These are phyloP conservation scores for Calonectria pauciramosa DNA, from an alignment of 2,329 filamentous ascomycete species.

Conservation along the genomic window DNA sequence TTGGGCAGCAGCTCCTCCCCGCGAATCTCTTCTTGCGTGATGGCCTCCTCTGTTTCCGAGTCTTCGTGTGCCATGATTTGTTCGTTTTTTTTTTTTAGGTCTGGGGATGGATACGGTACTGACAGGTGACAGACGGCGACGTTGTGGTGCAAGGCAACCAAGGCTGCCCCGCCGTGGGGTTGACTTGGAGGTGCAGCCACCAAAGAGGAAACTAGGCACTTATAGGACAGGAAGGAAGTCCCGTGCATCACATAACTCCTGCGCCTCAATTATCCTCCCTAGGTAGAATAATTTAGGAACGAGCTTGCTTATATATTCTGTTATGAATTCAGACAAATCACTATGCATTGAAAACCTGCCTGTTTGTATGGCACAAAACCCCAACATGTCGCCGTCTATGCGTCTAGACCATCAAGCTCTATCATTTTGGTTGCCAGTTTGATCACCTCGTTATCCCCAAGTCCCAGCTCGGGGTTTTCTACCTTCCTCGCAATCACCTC, in stretches of 20 bases:
- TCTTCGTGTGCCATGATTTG: constrained; percentile 42
- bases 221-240: not conserved
- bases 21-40: constrained; percentile 57
- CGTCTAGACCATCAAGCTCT: constrained; percentile 90
- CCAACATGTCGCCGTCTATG: constrained; percentile 50
- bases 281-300: not conserved
- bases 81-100: not conserved
- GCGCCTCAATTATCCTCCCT: not conserved
- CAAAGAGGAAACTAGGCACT: not conserved
- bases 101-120: constrained; percentile 1
- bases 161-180: constrained; percentile 36
- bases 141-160: constrained; percentile 19
- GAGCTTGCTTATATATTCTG: not conserved
- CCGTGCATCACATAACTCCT: not conserved
- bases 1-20: constrained; percentile 47
- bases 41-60: constrained; percentile 55
- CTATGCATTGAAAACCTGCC: not conserved
- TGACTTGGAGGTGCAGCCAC: constrained; percentile 13
- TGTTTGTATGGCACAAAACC: not conserved
- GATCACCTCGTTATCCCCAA: constrained; percentile 77
- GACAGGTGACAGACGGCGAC: not conserved
- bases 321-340: not conserved
- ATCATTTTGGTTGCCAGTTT: constrained; percentile 83
- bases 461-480: constrained; percentile 76
- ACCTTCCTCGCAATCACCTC: constrained; percentile 85